Evolutionary conservation across 345 rosid genomes (phyloP), one percentile per base, ranked within the genome.

Genomic region (Conringia planisiliqua): DNA sequence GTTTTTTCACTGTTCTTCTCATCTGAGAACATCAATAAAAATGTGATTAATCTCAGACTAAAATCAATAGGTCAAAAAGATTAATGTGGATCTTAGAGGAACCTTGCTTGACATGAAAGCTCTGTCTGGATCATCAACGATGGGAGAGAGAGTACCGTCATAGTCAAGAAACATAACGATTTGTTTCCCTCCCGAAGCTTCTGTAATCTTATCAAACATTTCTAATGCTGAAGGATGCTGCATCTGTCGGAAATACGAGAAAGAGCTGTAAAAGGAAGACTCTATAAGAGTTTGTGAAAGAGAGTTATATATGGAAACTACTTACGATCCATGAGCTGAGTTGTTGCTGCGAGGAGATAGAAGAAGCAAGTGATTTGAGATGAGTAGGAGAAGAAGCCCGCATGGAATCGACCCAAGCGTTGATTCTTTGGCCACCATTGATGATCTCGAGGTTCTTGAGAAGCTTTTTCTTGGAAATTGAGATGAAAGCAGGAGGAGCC

Each of bases 81-180:
- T 22, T 7, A 30, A 43, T 12, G 10, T 3, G 40, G 58, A 11
- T 10, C 12, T 59, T 0, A 26, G 58, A 74, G 88, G 74, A 29
- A 91, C 98, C 90, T 91, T 85, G 22, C 69, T 84, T 67, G 98
- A 88, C 98, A 94, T 91, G 86, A 86, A 94, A 77, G 98, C 98
- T 78, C 77, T 75, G 60, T 94, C 98, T 4, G 98, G 98, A 61
- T 94, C 92, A 39, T 86, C 87, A 13, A 94, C 98, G 38, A 94
- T 94, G 14, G 98, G 98, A 1, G 98, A 94, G 52, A 94, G 96
- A 12, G 98, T 94, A 46, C 98, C 98, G 44, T 94, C 98, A 18
- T 94, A 94, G 46, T 94, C 98, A 38, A 94, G 81, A 71, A 94
- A 94, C 97, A 94, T 87, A 8, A 90, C 96, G 11, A 94, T 90